Evolutionary conservation across 345 rosid species (phyloP).

Genomic region (Euclidium syriacum): DNA sequence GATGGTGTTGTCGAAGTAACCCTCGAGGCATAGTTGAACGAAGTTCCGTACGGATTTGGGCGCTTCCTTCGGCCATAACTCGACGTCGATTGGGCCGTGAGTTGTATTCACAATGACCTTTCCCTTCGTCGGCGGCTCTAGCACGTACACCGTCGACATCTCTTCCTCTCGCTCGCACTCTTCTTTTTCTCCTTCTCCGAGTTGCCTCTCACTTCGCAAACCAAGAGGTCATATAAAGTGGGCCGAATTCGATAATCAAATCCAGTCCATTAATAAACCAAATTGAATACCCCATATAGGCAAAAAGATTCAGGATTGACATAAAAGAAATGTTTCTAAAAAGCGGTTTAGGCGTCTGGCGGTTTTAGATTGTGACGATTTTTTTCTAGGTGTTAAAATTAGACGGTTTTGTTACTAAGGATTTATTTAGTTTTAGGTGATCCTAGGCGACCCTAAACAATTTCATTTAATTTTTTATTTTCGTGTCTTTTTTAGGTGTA

Average conservation of each 20-base stretch:
- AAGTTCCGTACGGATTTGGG: constrained; percentile 92
- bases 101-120: constrained; percentile 76
- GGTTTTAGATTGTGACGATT: too few relatives aligned
- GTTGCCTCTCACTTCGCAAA: background rate
- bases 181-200: constrained; percentile 13
- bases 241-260: background rate
- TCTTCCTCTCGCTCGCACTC: background rate
- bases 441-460: too few relatives aligned
- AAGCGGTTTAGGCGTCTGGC: too few relatives aligned
- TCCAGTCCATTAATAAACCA: background rate
- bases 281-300: too few relatives aligned
- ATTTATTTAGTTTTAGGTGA: too few relatives aligned
- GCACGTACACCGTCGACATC: constrained; percentile 86
- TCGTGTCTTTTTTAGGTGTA: too few relatives aligned
- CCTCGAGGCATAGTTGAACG: constrained; percentile 90
- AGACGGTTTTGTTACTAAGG: too few relatives aligned
- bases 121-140: constrained; percentile 95
- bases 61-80: constrained; percentile 95
- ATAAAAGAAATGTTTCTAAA: too few relatives aligned
- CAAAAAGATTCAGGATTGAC: too few relatives aligned
- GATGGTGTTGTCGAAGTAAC: constrained; percentile 78
- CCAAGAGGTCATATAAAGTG: background rate
- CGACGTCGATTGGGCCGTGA: constrained; percentile 82
- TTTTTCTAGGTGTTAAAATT: too few relatives aligned
- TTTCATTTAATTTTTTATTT: too few relatives aligned